phyloP scores from a whole-genome alignment of 1,284 basidiomycete species.

The Albatrellus sp. region DNA sequence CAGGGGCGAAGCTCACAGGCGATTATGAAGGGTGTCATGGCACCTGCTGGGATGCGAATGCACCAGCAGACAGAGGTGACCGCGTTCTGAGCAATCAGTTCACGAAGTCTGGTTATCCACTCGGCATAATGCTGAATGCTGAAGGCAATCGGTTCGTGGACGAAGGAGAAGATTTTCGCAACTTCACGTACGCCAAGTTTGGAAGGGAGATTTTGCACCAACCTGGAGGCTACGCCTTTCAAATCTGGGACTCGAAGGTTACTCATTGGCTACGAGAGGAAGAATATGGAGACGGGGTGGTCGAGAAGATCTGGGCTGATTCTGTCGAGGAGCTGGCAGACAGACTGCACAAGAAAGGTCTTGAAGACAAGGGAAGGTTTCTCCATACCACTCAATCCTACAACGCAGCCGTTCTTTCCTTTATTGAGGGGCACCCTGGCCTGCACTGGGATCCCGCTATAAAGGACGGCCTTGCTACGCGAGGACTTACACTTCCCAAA shows the following conservation, averaged over 20 bases:
- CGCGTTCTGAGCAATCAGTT: slow-evolving; percentile 51
- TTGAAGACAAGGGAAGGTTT: slow-evolving; percentile 30
- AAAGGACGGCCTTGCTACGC: slow-evolving; percentile 47
- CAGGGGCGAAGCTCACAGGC: slow-evolving; percentile 43
- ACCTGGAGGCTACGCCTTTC: slow-evolving; percentile 46
- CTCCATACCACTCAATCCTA: slow-evolving; percentile 34
- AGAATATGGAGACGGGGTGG: slow-evolving; percentile 51
- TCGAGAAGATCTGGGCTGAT: slow-evolving; percentile 37
- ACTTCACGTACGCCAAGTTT: slow-evolving; percentile 60
- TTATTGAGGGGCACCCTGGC: slow-evolving; percentile 21
- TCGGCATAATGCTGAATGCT: slow-evolving; percentile 55
- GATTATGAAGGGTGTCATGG: slow-evolving; percentile 58
- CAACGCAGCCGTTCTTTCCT: slow-evolving; percentile 33
- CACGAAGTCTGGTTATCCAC: slow-evolving; percentile 61
- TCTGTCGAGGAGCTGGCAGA: slow-evolving; percentile 38
- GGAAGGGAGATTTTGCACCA: slow-evolving; percentile 46
- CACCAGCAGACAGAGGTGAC: slow-evolving; percentile 34
- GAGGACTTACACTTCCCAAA: slow-evolving; percentile 24
- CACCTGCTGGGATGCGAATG: slow-evolving; percentile 61
- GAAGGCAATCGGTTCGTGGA: slow-evolving; percentile 50
- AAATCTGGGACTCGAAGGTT: slow-evolving; percentile 43
- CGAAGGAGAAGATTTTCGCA: slow-evolving; percentile 58
- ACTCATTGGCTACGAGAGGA: slow-evolving; percentile 36
- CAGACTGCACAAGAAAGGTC: slow-evolving; percentile 30
- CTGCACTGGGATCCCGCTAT: slow-evolving; percentile 44